These are phyloP conservation scores for Diphasiastrum complanatum DNA, from an alignment of 83 land plant species.

Conservation along the genomic window DNA sequence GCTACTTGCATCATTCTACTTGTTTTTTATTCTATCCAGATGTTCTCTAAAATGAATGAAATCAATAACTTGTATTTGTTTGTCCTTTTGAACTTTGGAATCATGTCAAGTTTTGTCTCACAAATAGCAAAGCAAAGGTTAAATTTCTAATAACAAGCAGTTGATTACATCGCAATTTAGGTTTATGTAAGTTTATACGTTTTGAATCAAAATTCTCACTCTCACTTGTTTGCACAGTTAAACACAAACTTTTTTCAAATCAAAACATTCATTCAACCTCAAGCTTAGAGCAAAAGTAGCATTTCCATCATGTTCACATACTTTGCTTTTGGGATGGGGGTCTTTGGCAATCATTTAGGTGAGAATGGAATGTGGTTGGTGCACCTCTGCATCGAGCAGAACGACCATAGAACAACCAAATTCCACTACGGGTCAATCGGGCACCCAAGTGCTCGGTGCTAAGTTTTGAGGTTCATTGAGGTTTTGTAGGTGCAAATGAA, in stretches of 20 bases:
- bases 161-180: background rate
- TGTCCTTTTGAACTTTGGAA: no score
- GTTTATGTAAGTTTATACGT: constrained; percentile 3
- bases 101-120: no score
- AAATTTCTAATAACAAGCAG: background rate
- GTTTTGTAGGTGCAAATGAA: constrained; percentile 22
- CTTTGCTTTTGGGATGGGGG: no score
- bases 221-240: no score
- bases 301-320: no score
- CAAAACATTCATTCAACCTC: no score
- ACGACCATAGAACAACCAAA: constrained; percentile 1
- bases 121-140: background rate
- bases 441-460: constrained; percentile 22
- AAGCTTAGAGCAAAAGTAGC: no score
- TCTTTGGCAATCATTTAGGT: constrained; percentile 20
- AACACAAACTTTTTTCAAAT: no score
- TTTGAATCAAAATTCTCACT: no score
- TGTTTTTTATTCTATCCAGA: background rate
- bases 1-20: no score
- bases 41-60: no score
- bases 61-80: no score
- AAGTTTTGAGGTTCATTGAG: constrained; percentile 18
- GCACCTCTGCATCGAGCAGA: constrained; percentile 10
- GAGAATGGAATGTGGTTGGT: constrained; percentile 29
- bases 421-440: background rate